A percentile compares a stretch with the other conserved stretches of the same genome.
These are phyloP conservation scores for Ophiostoma novo-ulmi DNA, from an alignment of 2,329 filamentous ascomycete genomes.

Conservation along the genomic window DNA sequence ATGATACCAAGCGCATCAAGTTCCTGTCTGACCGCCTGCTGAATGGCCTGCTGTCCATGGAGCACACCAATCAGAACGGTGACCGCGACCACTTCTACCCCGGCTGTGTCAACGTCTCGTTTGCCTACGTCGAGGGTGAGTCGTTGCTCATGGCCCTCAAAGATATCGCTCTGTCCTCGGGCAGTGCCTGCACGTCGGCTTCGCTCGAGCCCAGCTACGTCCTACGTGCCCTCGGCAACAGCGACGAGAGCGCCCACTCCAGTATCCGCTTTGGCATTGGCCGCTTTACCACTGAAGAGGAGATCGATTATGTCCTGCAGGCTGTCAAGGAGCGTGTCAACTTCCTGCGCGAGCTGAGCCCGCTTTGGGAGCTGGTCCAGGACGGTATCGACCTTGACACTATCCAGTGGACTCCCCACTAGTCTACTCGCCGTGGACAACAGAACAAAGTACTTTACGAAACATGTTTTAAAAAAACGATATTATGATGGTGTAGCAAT, in stretches of 20 bases:
- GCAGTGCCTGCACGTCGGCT: conserved; percentile 93
- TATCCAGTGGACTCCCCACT: conserved; percentile 98
- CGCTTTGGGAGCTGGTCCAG: conserved; percentile 95
- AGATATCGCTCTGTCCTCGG: conserved; percentile 93
- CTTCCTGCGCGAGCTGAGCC: conserved; percentile 90
- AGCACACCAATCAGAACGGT: conserved; percentile 90
- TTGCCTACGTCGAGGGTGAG: conserved; percentile 96
- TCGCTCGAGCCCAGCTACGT: conserved; percentile 97
- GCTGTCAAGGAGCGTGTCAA: conserved; percentile 85
- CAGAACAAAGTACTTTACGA: conserved; percentile 27
- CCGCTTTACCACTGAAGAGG: conserved; percentile 87
- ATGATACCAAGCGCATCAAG: conserved; percentile 82
- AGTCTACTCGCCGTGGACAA: neutral
- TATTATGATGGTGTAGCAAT: conserved; percentile 13
- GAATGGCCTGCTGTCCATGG: conserved; percentile 76
- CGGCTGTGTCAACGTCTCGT: conserved; percentile 96
- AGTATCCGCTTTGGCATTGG: conserved; percentile 98
- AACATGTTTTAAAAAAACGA: neutral
- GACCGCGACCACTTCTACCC: conserved; percentile 81
- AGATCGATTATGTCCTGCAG: conserved; percentile 97
- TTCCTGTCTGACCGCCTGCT: conserved; percentile 76
- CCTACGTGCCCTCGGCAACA: conserved; percentile 86
- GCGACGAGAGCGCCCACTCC: conserved; percentile 94
- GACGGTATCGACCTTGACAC: conserved; percentile 93
- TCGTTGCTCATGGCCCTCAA: conserved; percentile 97